These are phyloP conservation scores for Candida tetrigidarum DNA, from an alignment of 1,139 yeast species.

Conservation along the genomic window DNA sequence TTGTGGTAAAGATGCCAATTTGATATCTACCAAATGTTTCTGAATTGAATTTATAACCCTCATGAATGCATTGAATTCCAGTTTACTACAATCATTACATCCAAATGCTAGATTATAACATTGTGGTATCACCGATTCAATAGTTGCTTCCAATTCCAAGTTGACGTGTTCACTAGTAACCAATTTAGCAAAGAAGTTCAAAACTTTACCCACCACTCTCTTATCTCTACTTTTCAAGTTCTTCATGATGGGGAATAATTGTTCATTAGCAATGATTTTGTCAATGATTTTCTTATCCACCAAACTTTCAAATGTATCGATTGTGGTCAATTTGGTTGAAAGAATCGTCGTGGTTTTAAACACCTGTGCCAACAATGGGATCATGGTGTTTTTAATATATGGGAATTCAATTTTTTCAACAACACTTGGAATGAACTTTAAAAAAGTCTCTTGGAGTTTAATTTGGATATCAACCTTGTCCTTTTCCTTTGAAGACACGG, in stretches of 20 bases:
- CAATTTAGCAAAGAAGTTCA: slow-evolving; percentile 54
- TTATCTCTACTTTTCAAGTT: slow-evolving; percentile 80
- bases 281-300: slow-evolving; percentile 67
- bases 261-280: slow-evolving; percentile 72
- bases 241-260: slow-evolving; percentile 73
- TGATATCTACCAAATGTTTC: slow-evolving; percentile 30
- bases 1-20: slow-evolving; percentile 30
- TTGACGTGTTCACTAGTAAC: slow-evolving; percentile 41
- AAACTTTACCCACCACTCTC: slow-evolving; percentile 59
- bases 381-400: slow-evolving; percentile 69
- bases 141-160: slow-evolving; percentile 39
- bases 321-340: slow-evolving; percentile 72
- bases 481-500: slow-evolving; percentile 30
- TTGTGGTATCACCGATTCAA: slow-evolving; percentile 44
- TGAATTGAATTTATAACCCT: slow-evolving; percentile 33
- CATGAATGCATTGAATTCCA: slow-evolving; percentile 40
- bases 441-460: slow-evolving; percentile 59
- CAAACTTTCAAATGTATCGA: slow-evolving; percentile 64
- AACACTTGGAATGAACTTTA: slow-evolving; percentile 48
- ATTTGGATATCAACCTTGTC: slow-evolving; percentile 37
- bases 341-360: slow-evolving; percentile 85
- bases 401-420: slow-evolving; percentile 67
- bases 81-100: slow-evolving; percentile 43
- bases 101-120: slow-evolving; percentile 44
- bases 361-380: slow-evolving; percentile 72